A percentile compares a stretch with the other conserved stretches of the same genome.
These are phyloP conservation scores for Cyclocybe aegerita DNA, from an alignment of 768 basidiomycete species.

Conservation along the genomic window DNA sequence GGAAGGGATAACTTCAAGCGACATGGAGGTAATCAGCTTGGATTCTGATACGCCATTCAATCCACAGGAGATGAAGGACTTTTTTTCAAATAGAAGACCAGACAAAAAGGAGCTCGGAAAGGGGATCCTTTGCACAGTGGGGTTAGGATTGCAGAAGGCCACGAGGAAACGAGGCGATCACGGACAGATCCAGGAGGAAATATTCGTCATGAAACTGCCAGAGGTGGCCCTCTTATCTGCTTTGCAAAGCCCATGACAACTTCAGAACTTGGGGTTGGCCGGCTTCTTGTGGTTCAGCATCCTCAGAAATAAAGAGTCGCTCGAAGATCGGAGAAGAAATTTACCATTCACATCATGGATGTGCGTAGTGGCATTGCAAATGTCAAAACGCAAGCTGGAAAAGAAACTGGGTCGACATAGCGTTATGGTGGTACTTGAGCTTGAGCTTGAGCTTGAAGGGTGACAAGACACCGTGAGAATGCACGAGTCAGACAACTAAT, in stretches of 20 bases:
- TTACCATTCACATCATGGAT: too few relatives aligned
- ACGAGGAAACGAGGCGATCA: neutral
- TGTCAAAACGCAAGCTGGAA: too few relatives aligned
- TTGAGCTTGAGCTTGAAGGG: too few relatives aligned
- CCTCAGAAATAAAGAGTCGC: too few relatives aligned
- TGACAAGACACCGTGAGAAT: too few relatives aligned
- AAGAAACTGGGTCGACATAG: too few relatives aligned
- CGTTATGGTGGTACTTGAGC: too few relatives aligned
- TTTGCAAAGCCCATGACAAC: neutral
- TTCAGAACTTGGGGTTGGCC: neutral
- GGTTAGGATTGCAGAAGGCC: neutral
- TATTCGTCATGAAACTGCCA: neutral
- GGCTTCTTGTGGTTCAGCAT: too few relatives aligned
- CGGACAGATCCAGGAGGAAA: neutral
- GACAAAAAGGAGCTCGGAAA: neutral
- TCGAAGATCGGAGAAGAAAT: too few relatives aligned
- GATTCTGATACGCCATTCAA: neutral
- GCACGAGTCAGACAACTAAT: too few relatives aligned
- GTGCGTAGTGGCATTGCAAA: too few relatives aligned
- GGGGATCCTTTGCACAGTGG: slow-evolving; percentile 4
- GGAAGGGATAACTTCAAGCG: slow-evolving; percentile 6
- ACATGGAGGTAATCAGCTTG: slow-evolving; percentile 4
- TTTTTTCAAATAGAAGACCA: neutral
- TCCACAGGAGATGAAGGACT: slow-evolving; percentile 4
- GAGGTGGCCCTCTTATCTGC: neutral